Base-by-base conservation (phyloP, 352 stramenopile species). In the Globisporangium ultimum region DNA sequence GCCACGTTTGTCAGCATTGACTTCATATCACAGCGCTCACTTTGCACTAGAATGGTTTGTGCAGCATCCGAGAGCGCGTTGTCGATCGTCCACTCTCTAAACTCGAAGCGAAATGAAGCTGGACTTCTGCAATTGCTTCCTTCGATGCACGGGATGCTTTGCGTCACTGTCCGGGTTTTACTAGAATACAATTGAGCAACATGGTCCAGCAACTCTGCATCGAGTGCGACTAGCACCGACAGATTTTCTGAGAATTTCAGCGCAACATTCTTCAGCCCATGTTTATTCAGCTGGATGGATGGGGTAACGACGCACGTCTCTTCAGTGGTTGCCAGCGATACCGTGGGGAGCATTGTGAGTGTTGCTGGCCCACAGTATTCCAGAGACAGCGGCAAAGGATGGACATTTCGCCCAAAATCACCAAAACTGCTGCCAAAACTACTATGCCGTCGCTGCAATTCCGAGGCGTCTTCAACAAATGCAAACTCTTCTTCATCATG, bases 231-330 rank as follows among this genome's bases (percentile, higher is more conserved):
- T 15, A 93, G 57, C 59, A 90, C 74, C 7, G 84, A 93, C 48
- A 95, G 45, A 32, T 88, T 91, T 42, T 94, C 87, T 0, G 84
- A 92, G 54, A 90, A 95, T 55, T 94, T 91, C 20, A 88, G 78
- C 4, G 80, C 74, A 17, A 91, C 46, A 0, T 54, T 74, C 64
- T 88, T 89, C 40, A 95, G 70, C 0, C 72, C 77, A 7, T 68
- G 52, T 51, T 89, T 84, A 59, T 93, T 89, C 4, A 92, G 65
- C 12, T 67, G 66, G 5, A 89, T 67, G 18, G 84, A 89, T 3
- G 75, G 71, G 1, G 76, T 84, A n/a, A 93, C 52, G 1, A 74
- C 55, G 50, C 84, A 93, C 10, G 60, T 72, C 17, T 83, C 68
- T 11, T 67, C 51, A 9, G 63, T 67, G 8, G 78, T 69, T 9